A percentile compares a stretch with the other conserved stretches of the same genome.
These are phyloP conservation scores for Beauveria sp. DNA, from an alignment of 2,329 filamentous ascomycete species.

Conservation along the genomic window DNA sequence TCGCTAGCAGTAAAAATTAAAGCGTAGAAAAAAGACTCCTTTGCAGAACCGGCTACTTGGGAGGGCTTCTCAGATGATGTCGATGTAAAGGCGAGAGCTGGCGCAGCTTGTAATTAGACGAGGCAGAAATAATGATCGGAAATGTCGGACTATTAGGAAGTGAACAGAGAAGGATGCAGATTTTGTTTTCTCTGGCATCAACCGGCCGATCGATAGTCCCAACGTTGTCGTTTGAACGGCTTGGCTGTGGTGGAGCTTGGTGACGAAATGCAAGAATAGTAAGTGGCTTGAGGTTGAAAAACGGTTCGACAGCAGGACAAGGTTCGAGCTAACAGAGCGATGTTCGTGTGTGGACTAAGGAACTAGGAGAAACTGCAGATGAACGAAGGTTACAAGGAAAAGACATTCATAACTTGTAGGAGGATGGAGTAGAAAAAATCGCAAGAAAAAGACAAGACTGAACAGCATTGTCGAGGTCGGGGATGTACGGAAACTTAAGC, in stretches of 20 bases:
- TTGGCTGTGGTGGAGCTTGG: constrained; percentile 7
- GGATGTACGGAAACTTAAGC: neutral
- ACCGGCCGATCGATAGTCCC: neutral
- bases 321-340: neutral
- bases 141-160: neutral
- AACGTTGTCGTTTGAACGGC: constrained; percentile 1
- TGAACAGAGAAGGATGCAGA: neutral
- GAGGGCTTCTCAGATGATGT: neutral
- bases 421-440: neutral
- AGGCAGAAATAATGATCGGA: neutral
- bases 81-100: neutral
- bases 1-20: neutral
- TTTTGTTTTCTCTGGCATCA: neutral
- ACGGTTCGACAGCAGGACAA: neutral
- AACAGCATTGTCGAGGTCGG: neutral
- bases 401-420: neutral
- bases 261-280: constrained; percentile 1
- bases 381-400: neutral
- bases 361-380: neutral
- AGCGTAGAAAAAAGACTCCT: neutral
- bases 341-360: neutral
- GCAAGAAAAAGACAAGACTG: neutral
- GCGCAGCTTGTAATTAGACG: neutral
- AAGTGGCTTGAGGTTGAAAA: neutral
- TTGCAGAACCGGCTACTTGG: neutral